Evolutionary conservation across 768 basidiomycete species (phyloP), one percentile per base, ranked within the genome.

Genomic region (Amanita thiersii): DNA sequence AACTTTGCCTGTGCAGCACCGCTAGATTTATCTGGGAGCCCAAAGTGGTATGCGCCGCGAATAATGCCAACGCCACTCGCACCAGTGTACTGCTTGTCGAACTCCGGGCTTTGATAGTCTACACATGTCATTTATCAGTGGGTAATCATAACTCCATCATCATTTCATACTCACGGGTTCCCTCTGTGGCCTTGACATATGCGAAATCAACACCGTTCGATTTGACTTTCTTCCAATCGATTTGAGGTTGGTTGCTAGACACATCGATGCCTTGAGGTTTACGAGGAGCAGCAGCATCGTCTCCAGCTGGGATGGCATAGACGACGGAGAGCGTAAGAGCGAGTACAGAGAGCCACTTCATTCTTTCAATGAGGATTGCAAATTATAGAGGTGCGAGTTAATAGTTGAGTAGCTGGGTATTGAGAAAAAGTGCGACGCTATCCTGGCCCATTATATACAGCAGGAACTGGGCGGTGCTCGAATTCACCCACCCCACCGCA

Each of bases 101-200:
- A 78, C 9, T 56, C 34, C 0, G 71, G 64, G 49, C 61, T 62
- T 3, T 14, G 57, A 50, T 67, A 79, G 1, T 56, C 61, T 65
- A 31, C 14, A 37, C 19, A 24, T 25, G 6, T 7, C 5, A 26
- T 5, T 14, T 4, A 12, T 9, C 11, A 15, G 5, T 5, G 9
- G 6, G 21, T 14, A 11, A 39, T 4, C 9, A 15, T 20, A 25
- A 10, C 24, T 25, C 15, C 24, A 14, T 7, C 32, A 38, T 3
- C 7, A 2, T 20, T 24, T 23, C 12, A 30, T 7, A 50, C 62
- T 41, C 38, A 75, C 75, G 52, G 14, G 66, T 76, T 6, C 72
- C 72, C 54, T 82, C 79, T 2, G 79, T 82, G 7, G 79, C 79
- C 53, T 81, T 82, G 68, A 82, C 79, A 52, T 68, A 81, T 2